Conservation (phyloP, 2,329 filamentous ascomycete genomes). For the Pseudocercospora pini-densiflorae region DNA sequence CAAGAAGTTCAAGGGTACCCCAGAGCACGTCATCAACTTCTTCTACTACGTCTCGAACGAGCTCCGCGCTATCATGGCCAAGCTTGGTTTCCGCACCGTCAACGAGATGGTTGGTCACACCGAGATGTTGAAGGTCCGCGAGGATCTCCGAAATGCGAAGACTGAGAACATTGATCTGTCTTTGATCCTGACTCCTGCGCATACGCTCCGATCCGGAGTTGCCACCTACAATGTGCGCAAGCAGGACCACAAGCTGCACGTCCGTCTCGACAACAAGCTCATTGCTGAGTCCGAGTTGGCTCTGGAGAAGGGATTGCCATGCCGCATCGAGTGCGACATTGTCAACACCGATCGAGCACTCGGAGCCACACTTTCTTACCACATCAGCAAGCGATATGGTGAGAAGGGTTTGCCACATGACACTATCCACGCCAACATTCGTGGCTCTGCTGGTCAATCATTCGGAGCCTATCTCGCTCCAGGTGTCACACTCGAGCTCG, state of each 20-base stretch:
- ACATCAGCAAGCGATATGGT: conserved; percentile 90
- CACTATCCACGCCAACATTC: conserved; percentile 94
- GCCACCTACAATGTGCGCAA: conserved; percentile 98
- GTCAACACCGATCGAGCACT: conserved; percentile 95
- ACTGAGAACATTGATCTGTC: conserved; percentile 92
- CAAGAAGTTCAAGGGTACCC: conserved; percentile 90
- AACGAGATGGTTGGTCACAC: conserved; percentile 98
- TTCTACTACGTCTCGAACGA: conserved; percentile 98
- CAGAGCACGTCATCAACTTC: conserved; percentile 98
- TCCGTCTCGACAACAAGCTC: conserved; percentile 94
- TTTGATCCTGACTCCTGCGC: conserved; percentile 91
- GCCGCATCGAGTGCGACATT: conserved; percentile 91
- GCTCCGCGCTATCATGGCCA: conserved; percentile 94
- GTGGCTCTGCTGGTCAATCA: conserved; percentile 94
- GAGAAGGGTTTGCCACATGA: conserved; percentile 88
- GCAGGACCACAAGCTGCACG: conserved; percentile 92
- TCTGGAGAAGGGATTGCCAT: conserved; percentile 90
- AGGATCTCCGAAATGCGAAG: conserved; percentile 86
- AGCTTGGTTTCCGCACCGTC: conserved; percentile 89
- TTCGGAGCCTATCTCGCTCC: conserved; percentile 94
- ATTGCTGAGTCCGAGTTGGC: conserved; percentile 95
- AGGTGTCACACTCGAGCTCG: conserved; percentile 91
- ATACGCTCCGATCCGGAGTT: conserved; percentile 90
- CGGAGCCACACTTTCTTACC: conserved; percentile 92
- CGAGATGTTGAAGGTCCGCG: conserved; percentile 82